phyloP scores from a whole-genome alignment of 805 yeast species.

The Candida succiphila region DNA sequence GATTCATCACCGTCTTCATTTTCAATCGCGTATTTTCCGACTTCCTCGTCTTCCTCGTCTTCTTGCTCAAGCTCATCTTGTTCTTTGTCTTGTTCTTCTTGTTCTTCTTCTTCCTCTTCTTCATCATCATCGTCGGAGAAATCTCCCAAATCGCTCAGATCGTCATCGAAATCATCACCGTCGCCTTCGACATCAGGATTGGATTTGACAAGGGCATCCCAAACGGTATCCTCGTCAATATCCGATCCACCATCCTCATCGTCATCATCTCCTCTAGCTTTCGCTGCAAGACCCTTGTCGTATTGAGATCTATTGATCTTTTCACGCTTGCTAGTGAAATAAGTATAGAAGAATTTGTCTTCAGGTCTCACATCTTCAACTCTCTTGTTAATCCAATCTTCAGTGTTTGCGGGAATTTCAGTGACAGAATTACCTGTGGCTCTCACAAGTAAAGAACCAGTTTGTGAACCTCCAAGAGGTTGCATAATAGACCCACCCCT shows the following conservation, averaged over 20 bases:
- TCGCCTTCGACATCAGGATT: conserved; percentile 49
- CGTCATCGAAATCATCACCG: conserved; percentile 27
- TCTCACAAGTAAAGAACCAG: conserved; percentile 57
- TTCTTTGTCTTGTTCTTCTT: conserved; percentile 13
- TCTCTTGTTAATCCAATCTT: conserved; percentile 69
- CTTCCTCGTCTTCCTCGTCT: conserved; percentile 27
- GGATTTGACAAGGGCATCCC: conserved; percentile 51
- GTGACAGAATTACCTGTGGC: conserved; percentile 33
- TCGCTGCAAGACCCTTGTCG: conserved; percentile 34
- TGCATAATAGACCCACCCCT: conserved; percentile 95
- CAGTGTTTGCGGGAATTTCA: conserved; percentile 70
- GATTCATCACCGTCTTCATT: conserved; percentile 16
- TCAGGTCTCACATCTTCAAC: conserved; percentile 69
- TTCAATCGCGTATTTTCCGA: conserved; percentile 27
- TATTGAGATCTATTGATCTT: conserved; percentile 22
- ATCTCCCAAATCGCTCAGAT: conserved; percentile 28
- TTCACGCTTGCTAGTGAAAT: conserved; percentile 57
- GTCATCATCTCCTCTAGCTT: conserved; percentile 33
- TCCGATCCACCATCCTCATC: conserved; percentile 31
- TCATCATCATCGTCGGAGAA: conserved; percentile 21
- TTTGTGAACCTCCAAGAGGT: conserved; percentile 82
- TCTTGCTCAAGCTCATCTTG: conserved; percentile 21
- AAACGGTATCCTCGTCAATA: conserved; percentile 42
- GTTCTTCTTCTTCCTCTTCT: conserved; percentile 17
- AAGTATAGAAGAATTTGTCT: conserved; percentile 81